Percentiles rank a stretch among this genome's conserved stretches.
Conservation (phyloP, 306 rosid genomes). For the Neltuma alba region DNA sequence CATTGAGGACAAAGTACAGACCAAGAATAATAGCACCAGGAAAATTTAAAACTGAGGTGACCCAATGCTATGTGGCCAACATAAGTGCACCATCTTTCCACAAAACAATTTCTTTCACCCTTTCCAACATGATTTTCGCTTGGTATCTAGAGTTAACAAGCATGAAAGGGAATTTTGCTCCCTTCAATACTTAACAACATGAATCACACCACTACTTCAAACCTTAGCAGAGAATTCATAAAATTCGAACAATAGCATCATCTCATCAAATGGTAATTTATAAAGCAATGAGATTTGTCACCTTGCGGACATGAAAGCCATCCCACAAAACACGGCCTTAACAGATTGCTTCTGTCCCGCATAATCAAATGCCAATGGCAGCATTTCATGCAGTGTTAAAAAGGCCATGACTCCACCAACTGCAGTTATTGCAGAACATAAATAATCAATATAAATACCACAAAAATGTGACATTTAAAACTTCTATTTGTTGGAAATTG, state of each 20-base stretch:
- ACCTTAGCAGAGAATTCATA: constrained; percentile 12
- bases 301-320: constrained; percentile 99
- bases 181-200: neutral
- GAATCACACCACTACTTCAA: neutral
- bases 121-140: constrained; percentile 19
- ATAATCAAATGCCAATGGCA: constrained; percentile 93
- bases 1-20: too few relatives aligned
- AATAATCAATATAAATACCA: constrained; percentile 12
- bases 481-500: too few relatives aligned
- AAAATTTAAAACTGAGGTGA: neutral
- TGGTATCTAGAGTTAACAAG: constrained; percentile 5
- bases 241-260: constrained; percentile 8
- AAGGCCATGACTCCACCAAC: constrained; percentile 99
- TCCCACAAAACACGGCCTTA: constrained; percentile 91
- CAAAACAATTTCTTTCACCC: constrained; percentile 5
- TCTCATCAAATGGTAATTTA: constrained; percentile 24
- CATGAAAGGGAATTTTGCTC: constrained; percentile 20
- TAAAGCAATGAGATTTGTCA: constrained; percentile 41
- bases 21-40: too few relatives aligned
- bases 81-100: neutral
- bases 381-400: constrained; percentile 92
- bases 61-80: neutral
- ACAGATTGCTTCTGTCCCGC: constrained; percentile 93
- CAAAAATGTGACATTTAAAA: constrained; percentile 20
- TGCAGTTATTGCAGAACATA: constrained; percentile 36